Conservation (phyloP, 2,329 filamentous ascomycete species). For the Cercospora sp. region DNA sequence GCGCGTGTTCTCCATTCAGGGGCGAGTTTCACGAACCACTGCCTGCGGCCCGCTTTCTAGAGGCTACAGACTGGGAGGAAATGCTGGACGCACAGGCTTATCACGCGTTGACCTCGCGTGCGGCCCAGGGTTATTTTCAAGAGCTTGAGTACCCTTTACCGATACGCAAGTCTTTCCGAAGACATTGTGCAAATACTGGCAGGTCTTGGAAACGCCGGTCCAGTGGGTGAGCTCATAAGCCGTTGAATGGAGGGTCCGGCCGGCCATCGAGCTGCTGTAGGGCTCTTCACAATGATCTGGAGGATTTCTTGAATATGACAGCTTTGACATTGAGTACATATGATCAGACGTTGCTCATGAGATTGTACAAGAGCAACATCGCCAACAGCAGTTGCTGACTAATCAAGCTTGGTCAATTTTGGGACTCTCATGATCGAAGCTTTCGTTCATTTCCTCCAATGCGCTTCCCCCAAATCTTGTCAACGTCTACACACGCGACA, state of each 20-base stretch:
- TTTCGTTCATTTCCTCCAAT: not conserved
- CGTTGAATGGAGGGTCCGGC: not conserved
- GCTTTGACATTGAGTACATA: not conserved
- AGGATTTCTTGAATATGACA: not conserved
- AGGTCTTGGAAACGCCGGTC: not conserved
- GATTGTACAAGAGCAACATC: not conserved
- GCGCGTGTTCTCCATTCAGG: not conserved
- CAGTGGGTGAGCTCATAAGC: not conserved
- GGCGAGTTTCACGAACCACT: not conserved
- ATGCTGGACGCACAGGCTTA: not conserved
- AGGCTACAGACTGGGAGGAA: not conserved
- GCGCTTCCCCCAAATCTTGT: not conserved
- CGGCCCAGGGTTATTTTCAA: no score
- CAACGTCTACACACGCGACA: not conserved
- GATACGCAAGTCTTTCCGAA: not conserved
- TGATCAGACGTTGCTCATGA: not conserved
- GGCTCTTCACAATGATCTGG: not conserved
- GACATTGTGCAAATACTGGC: not conserved
- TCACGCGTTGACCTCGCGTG: not conserved
- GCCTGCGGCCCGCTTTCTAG: not conserved
- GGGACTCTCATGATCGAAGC: not conserved
- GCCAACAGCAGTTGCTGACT: not conserved
- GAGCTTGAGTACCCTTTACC: not conserved
- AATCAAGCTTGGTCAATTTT: not conserved
- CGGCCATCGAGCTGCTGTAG: not conserved